Evolutionary conservation across 352 stramenopile genomes (phyloP).

Genomic region (Phytophthora hibernalis): DNA sequence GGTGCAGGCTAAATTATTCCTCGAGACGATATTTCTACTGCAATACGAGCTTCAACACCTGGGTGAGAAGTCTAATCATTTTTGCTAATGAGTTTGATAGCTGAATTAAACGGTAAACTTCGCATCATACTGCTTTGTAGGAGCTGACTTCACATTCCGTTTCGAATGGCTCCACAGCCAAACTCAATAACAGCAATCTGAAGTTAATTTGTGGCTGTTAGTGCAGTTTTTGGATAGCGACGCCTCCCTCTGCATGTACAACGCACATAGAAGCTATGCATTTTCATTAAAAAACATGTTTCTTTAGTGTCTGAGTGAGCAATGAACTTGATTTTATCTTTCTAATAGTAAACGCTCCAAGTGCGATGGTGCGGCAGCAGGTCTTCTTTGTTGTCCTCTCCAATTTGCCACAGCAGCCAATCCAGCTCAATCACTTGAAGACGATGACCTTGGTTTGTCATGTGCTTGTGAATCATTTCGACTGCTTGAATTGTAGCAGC

Average conservation of each 20-base stretch:
- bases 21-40: slow-evolving; percentile 10
- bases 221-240: too few relatives aligned
- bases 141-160: slow-evolving; percentile 14
- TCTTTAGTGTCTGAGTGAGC: too few relatives aligned
- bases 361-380: slow-evolving; percentile 85
- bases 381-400: slow-evolving; percentile 79
- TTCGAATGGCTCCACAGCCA: slow-evolving; percentile 13
- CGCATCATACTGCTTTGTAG: slow-evolving; percentile 4
- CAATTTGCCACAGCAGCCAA: slow-evolving; percentile 90
- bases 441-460: slow-evolving; percentile 39
- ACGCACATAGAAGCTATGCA: too few relatives aligned
- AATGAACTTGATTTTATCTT: neutral
- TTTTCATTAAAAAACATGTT: too few relatives aligned
- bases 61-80: slow-evolving; percentile 2
- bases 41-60: slow-evolving; percentile 26
- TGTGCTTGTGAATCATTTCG: slow-evolving; percentile 62
- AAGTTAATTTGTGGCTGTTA: too few relatives aligned
- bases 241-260: too few relatives aligned
- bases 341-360: slow-evolving; percentile 87
- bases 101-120: too few relatives aligned
- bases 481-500: slow-evolving; percentile 87
- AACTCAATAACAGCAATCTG: too few relatives aligned
- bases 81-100: neutral
- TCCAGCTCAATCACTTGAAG: slow-evolving; percentile 87
- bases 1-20: slow-evolving; percentile 10